phyloP scores from a whole-genome alignment of 768 basidiomycete species.

The Naganishia antarctica region DNA sequence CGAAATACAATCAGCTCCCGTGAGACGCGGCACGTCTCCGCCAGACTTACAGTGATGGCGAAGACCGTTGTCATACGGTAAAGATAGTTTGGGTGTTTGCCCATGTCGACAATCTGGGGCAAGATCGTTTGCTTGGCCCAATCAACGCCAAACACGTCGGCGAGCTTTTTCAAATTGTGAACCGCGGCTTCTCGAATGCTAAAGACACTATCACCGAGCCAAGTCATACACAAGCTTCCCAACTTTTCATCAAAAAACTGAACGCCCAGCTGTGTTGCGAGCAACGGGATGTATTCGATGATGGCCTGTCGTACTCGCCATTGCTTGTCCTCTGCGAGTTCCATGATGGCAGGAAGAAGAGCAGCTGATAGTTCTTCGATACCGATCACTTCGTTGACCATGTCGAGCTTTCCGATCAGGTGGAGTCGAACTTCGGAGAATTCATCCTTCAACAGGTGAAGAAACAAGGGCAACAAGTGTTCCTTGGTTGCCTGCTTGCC shows the following conservation, averaged over 20 bases:
- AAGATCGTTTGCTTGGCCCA: constrained; percentile 93
- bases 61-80: constrained; percentile 99
- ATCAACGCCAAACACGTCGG: constrained; percentile 96
- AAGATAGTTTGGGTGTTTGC: constrained; percentile 90
- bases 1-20: background rate
- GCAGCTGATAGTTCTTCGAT: constrained; percentile 91
- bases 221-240: constrained; percentile 95
- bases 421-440: constrained; percentile 96
- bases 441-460: constrained; percentile 94
- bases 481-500: constrained; percentile 92
- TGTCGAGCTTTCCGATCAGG: constrained; percentile 96
- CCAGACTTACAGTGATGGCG: constrained; percentile 76
- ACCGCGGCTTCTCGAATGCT: constrained; percentile 98
- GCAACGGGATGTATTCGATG: constrained; percentile 97
- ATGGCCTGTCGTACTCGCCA: constrained; percentile 99
- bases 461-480: constrained; percentile 90
- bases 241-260: constrained; percentile 97
- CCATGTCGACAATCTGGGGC: constrained; percentile 96
- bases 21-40: background rate
- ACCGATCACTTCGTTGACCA: constrained; percentile 96
- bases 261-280: constrained; percentile 94
- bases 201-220: constrained; percentile 96
- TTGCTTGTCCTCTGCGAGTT: constrained; percentile 97
- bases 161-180: constrained; percentile 89
- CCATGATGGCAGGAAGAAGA: constrained; percentile 92